phyloP scores from a whole-genome alignment of 768 basidiomycete species.

The Lactifluus rugatus region DNA sequence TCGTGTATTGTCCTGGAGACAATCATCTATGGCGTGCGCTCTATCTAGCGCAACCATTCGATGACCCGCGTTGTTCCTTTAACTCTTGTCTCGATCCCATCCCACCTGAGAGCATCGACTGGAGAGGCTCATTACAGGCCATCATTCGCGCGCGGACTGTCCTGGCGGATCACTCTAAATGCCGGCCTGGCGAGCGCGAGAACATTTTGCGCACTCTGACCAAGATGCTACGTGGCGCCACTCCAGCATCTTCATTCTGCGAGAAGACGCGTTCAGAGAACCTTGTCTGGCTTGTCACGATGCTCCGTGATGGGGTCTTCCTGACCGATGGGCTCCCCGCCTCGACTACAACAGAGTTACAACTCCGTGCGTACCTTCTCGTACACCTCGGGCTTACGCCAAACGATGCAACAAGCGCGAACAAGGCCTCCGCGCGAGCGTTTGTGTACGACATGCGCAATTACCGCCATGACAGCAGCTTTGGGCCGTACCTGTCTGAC shows the following conservation, averaged over 20 bases:
- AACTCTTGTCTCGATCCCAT: slow-evolving; percentile 27
- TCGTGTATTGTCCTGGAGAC: slow-evolving; percentile 39
- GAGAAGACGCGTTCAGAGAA: slow-evolving; percentile 36
- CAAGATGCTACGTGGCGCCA: slow-evolving; percentile 36
- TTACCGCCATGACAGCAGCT: slow-evolving; percentile 40
- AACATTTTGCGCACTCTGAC: slow-evolving; percentile 40
- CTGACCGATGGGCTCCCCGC: slow-evolving; percentile 27
- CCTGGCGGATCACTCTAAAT: slow-evolving; percentile 27
- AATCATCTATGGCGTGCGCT: slow-evolving; percentile 53
- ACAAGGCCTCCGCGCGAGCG: slow-evolving; percentile 36
- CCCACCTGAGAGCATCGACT: slow-evolving; percentile 24
- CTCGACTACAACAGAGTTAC: slow-evolving; percentile 30
- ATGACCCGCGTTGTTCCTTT: slow-evolving; percentile 50
- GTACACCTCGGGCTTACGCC: slow-evolving; percentile 46
- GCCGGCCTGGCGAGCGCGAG: slow-evolving; percentile 36
- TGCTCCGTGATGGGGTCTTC: slow-evolving; percentile 36
- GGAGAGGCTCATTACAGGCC: slow-evolving; percentile 45
- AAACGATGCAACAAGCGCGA: slow-evolving; percentile 29
- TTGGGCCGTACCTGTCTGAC: slow-evolving; percentile 45
- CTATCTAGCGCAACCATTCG: slow-evolving; percentile 53
- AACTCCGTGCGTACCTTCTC: slow-evolving; percentile 44
- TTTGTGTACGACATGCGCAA: slow-evolving; percentile 56
- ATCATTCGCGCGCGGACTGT: slow-evolving; percentile 46
- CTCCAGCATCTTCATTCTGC: slow-evolving; percentile 26
- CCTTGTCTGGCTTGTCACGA: slow-evolving; percentile 40